These are phyloP conservation scores for Psilocybe sp. DNA, from an alignment of 768 basidiomycete genomes.

Conservation along the genomic window DNA sequence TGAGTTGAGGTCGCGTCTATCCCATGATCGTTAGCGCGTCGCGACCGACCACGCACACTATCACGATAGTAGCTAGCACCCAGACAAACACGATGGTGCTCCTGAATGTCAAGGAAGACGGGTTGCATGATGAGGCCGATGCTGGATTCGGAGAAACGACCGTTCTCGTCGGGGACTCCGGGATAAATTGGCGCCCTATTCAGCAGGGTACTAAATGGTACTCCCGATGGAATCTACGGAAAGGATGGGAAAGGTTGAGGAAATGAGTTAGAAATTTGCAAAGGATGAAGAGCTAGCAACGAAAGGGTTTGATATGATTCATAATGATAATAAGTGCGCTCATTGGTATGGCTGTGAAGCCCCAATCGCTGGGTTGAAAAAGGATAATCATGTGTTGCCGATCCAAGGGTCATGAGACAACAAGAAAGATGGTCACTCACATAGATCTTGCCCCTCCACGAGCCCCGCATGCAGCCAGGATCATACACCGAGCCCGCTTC, in stretches of 20 bases:
- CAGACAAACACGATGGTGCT: constrained; percentile 41
- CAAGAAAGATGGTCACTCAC: constrained; percentile 35
- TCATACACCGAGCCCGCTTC: constrained; percentile 37
- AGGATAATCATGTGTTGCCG: background rate
- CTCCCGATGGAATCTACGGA: constrained; percentile 21
- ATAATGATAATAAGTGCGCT: too few relatives aligned
- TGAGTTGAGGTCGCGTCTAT: too few relatives aligned
- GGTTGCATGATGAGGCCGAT: constrained; percentile 42
- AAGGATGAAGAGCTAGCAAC: too few relatives aligned
- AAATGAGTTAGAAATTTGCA: background rate
- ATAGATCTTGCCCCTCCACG: constrained; percentile 63
- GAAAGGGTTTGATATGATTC: too few relatives aligned
- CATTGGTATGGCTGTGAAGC: background rate
- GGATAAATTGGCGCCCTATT: constrained; percentile 17
- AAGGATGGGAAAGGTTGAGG: background rate
- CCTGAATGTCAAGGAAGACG: constrained; percentile 56
- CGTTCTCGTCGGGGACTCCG: constrained; percentile 8
- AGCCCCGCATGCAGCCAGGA: constrained; percentile 50
- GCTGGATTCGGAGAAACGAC: constrained; percentile 30
- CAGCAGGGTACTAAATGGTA: constrained; percentile 10
- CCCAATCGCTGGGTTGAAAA: background rate
- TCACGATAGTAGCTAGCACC: constrained; percentile 14
- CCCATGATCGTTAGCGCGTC: too few relatives aligned
- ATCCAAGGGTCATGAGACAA: constrained; percentile 1
- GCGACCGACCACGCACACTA: background rate